These are phyloP conservation scores for Colletotrichum orchidophilum DNA, from an alignment of 2,329 filamentous ascomycete species.

Conservation along the genomic window DNA sequence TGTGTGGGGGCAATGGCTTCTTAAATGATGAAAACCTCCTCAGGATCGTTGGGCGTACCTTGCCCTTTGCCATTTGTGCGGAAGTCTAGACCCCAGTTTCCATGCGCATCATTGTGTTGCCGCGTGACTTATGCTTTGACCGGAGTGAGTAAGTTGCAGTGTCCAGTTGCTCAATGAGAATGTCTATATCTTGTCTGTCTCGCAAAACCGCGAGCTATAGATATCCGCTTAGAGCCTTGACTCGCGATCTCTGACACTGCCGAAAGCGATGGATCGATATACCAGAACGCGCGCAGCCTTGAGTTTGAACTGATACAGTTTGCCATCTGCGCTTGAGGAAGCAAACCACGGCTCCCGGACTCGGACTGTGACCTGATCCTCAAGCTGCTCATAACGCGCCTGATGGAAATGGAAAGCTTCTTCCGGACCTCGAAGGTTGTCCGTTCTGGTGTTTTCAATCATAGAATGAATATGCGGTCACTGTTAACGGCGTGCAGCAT, in stretches of 20 bases:
- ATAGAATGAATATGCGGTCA: constrained; percentile 64
- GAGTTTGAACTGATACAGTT: constrained; percentile 57
- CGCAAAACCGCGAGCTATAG: neutral
- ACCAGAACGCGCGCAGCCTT: constrained; percentile 55
- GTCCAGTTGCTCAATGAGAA: constrained; percentile 51
- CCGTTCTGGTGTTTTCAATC: constrained; percentile 64
- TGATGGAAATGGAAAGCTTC: constrained; percentile 53
- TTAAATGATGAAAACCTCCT: constrained; percentile 57
- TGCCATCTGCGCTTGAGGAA: constrained; percentile 14
- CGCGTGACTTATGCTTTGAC: constrained; percentile 36
- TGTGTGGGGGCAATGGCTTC: constrained; percentile 58
- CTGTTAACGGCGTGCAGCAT: constrained; percentile 56
- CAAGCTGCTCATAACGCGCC: constrained; percentile 53
- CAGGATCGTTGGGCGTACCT: constrained; percentile 38
- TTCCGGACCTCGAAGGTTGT: constrained; percentile 59
- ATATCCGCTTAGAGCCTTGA: neutral
- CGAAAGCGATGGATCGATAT: constrained; percentile 56
- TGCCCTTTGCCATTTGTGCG: constrained; percentile 53
- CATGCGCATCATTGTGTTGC: constrained; percentile 34
- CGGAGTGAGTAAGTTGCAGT: constrained; percentile 41
- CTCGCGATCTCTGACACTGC: constrained; percentile 39
- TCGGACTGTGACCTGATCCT: constrained; percentile 48
- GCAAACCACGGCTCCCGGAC: constrained; percentile 50
- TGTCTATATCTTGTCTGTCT: neutral
- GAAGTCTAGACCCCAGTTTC: constrained; percentile 43